Percentiles rank a stretch among this genome's conserved stretches.
phyloP scores from a whole-genome alignment of 208 protist genomes.

The Angomonas ambiguus region DNA sequence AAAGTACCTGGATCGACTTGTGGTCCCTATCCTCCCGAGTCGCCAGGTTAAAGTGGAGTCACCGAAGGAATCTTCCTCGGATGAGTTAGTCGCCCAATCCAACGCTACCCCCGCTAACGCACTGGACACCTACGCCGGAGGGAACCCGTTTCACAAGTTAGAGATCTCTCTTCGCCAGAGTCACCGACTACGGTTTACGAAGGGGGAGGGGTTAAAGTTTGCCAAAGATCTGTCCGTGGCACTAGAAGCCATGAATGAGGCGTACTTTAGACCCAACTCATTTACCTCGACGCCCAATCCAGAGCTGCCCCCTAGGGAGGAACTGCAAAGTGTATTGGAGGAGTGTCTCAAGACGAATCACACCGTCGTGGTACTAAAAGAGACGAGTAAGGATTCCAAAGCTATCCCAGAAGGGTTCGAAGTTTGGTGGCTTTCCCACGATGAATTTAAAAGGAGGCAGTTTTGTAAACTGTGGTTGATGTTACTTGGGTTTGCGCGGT shows the following conservation, averaged over 20 bases:
- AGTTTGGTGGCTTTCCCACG: conserved; percentile 66
- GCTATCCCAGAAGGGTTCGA: conserved; percentile 43
- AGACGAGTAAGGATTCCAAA: conserved; percentile 20
- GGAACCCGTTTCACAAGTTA: neutral
- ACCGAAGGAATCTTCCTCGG: neutral
- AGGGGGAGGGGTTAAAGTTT: neutral
- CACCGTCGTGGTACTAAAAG: conserved; percentile 25
- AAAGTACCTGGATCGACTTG: conserved; percentile 52
- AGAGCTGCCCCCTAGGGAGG: neutral
- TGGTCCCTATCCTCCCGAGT: conserved; percentile 30
- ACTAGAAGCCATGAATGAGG: neutral
- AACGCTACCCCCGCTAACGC: neutral
- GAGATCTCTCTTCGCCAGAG: neutral
- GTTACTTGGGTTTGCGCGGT: conserved; percentile 31
- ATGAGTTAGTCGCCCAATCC: neutral
- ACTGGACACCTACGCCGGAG: neutral
- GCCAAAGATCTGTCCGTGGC: neutral
- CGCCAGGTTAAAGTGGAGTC: neutral
- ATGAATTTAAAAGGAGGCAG: conserved; percentile 41
- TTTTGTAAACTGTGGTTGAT: conserved; percentile 67
- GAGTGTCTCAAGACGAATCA: conserved; percentile 10
- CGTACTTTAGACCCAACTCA: neutral
- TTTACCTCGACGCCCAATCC: neutral
- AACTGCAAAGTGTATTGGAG: neutral
- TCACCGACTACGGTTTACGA: neutral